phyloP scores from a whole-genome alignment of 2,329 filamentous ascomycete species.

The Apiospora koreana region DNA sequence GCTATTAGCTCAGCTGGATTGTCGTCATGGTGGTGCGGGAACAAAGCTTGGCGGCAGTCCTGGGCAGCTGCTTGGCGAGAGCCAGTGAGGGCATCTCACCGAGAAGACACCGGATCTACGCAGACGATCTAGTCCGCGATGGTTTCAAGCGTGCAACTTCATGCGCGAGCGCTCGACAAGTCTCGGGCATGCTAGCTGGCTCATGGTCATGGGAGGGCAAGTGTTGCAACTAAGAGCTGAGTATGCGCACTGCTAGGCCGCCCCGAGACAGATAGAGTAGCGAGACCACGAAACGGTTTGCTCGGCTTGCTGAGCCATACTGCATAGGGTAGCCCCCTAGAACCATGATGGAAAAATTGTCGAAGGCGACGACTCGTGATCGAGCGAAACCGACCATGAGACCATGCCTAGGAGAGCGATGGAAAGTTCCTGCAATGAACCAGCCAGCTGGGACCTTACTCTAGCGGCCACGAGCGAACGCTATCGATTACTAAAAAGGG shows the following conservation, averaged over 20 bases:
- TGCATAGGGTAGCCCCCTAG: not conserved
- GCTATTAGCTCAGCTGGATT: not conserved
- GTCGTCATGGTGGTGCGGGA: slow-evolving; percentile 2
- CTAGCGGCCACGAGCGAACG: not conserved
- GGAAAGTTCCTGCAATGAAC: not conserved
- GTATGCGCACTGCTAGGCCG: not conserved
- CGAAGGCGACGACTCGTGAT: slow-evolving; percentile 2
- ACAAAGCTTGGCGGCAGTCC: not conserved
- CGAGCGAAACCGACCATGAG: not conserved
- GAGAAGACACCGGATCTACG: not conserved
- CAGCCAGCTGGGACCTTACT: not conserved
- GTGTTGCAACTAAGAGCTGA: not conserved
- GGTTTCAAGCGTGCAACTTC: slow-evolving; percentile 3
- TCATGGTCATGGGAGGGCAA: not conserved
- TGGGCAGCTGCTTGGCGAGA: not conserved
- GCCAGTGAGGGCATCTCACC: not conserved
- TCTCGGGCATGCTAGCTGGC: not conserved
- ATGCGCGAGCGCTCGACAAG: not conserved
- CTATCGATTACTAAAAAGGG: not conserved
- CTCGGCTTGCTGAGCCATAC: not conserved
- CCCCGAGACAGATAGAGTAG: not conserved
- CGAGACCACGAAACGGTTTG: not conserved
- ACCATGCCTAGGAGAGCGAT: not conserved
- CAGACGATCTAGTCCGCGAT: not conserved
- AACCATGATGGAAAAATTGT: not conserved